These are phyloP conservation scores for Phytophthora pini DNA, from an alignment of 352 stramenopile genomes.

Conservation along the genomic window DNA sequence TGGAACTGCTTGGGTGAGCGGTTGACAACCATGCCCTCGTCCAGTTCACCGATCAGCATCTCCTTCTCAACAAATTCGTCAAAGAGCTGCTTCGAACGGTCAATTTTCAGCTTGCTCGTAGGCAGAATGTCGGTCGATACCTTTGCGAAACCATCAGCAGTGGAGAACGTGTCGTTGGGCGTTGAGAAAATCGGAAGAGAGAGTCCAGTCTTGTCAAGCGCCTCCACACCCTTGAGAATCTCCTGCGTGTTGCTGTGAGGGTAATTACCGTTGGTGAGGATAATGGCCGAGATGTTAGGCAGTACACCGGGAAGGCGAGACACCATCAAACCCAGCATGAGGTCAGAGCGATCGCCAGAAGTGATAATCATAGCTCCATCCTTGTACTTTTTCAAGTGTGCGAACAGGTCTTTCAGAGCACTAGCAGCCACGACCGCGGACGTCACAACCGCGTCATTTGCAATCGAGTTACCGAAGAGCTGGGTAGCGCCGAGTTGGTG, in stretches of 20 bases:
- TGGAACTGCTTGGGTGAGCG: conserved; percentile 87
- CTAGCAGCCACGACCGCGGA: conserved; percentile 72
- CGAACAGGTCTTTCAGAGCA: conserved; percentile 76
- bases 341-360: conserved; percentile 74
- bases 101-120: conserved; percentile 74
- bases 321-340: conserved; percentile 73
- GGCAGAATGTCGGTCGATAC: conserved; percentile 78
- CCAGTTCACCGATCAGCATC: conserved; percentile 68
- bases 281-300: conserved; percentile 70
- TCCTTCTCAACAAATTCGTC: conserved; percentile 74
- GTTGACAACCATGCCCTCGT: conserved; percentile 65
- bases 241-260: conserved; percentile 77
- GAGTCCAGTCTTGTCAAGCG: conserved; percentile 67
- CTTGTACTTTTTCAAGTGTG: conserved; percentile 80
- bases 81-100: conserved; percentile 68
- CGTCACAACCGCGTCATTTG: conserved; percentile 75
- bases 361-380: conserved; percentile 79
- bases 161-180: conserved; percentile 69
- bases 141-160: conserved; percentile 57
- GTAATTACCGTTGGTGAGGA: conserved; percentile 81
- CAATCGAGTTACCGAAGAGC: conserved; percentile 67
- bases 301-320: conserved; percentile 76
- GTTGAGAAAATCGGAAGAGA: conserved; percentile 83
- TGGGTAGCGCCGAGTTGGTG: conserved; percentile 71
- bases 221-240: conserved; percentile 72